These are phyloP conservation scores for Brassica nigra DNA, from an alignment of 345 rosid genomes.

Conservation along the genomic window DNA sequence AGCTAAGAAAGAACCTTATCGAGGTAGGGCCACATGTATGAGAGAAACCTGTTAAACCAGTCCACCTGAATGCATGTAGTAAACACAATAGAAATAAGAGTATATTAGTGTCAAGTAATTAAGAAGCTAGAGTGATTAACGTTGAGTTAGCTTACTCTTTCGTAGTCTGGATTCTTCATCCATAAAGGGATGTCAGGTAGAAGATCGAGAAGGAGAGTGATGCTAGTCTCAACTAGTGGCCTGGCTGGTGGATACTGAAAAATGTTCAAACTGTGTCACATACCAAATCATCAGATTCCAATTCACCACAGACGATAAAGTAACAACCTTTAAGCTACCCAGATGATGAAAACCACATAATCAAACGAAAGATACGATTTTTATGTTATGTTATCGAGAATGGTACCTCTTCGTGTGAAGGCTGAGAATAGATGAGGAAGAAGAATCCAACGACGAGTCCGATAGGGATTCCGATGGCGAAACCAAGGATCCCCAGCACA, in stretches of 20 bases:
- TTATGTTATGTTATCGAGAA: neutral
- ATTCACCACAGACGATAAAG: neutral
- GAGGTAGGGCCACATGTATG: constrained; percentile 74
- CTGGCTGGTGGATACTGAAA: constrained; percentile 63
- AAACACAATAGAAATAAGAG: neutral
- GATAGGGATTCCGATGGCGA: constrained; percentile 66
- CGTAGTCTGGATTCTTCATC: constrained; percentile 79
- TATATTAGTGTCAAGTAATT: constrained; percentile 2
- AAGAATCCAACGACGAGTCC: constrained; percentile 75
- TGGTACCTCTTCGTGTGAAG: constrained; percentile 54
- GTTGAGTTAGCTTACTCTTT: constrained; percentile 50
- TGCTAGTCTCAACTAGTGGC: constrained; percentile 53
- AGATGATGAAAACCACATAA: constrained; percentile 18
- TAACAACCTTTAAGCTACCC: neutral
- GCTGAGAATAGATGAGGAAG: constrained; percentile 64
- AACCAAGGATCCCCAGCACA: constrained; percentile 65
- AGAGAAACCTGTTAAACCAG: constrained; percentile 70
- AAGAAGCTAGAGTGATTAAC: neutral
- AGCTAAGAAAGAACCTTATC: constrained; percentile 53
- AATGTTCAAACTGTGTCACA: neutral
- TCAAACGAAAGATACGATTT: constrained; percentile 13
- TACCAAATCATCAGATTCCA: constrained; percentile 1
- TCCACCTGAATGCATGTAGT: constrained; percentile 52
- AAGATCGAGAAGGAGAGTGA: constrained; percentile 50
- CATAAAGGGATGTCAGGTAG: constrained; percentile 70